phyloP scores from a whole-genome alignment of 1,284 basidiomycete species.

The Malassezia equina region DNA sequence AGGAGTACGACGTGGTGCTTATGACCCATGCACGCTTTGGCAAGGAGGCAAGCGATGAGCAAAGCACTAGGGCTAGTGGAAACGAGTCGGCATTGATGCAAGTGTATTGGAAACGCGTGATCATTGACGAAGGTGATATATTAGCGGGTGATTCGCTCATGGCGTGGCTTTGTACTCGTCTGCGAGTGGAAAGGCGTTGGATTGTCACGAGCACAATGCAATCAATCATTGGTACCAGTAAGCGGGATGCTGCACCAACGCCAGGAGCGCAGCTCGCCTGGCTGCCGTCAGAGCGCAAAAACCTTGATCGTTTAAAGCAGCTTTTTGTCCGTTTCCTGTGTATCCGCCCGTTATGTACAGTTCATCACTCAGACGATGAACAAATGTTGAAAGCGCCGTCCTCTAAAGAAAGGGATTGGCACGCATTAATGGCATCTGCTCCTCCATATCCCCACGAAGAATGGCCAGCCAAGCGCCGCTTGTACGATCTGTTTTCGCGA shows the following conservation, averaged over 20 bases:
- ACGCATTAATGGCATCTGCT: not conserved
- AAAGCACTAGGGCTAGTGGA: slow-evolving; percentile 4
- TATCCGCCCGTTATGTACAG: slow-evolving; percentile 6
- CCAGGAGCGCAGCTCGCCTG: not conserved
- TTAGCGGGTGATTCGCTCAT: slow-evolving; percentile 18
- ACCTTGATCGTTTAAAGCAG: slow-evolving; percentile 17
- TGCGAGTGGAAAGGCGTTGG: slow-evolving; percentile 22
- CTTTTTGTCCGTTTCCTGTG: slow-evolving; percentile 18
- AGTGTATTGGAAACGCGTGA: slow-evolving; percentile 17
- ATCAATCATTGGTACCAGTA: slow-evolving; percentile 8
- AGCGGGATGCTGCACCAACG: not conserved
- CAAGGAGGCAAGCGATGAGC: slow-evolving; percentile 18
- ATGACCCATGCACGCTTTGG: slow-evolving; percentile 19
- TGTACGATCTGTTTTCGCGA: slow-evolving; percentile 13
- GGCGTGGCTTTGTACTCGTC: slow-evolving; percentile 13
- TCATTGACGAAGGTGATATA: slow-evolving; percentile 23
- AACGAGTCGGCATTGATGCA: slow-evolving; percentile 17
- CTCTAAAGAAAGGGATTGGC: slow-evolving; percentile 18
- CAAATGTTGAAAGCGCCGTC: not conserved
- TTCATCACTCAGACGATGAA: not conserved
- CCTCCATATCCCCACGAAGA: not conserved
- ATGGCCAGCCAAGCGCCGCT: slow-evolving; percentile 15
- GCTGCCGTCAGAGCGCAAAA: slow-evolving; percentile 18
- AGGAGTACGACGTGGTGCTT: slow-evolving; percentile 21
- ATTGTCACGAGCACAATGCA: slow-evolving; percentile 22